Base-by-base conservation (phyloP, 2,329 filamentous ascomycete genomes). In the Colletotrichum liriopes region DNA sequence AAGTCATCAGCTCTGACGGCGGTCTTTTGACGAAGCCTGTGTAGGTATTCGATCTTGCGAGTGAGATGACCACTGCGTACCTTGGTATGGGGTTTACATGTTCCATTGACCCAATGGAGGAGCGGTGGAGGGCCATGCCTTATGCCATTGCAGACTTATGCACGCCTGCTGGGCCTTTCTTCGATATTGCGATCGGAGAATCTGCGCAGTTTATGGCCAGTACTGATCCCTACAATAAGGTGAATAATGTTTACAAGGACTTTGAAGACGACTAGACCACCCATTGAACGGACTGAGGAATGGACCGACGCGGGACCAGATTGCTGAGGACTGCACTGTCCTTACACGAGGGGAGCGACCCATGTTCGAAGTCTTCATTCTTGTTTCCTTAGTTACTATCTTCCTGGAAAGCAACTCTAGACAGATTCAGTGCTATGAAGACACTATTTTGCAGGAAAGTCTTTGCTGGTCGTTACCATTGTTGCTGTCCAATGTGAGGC, bases 1-100 rank as follows among this genome's bases (percentile, higher is more conserved):
- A 85, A 43, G 84, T 90, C 49, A 87, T 91, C 63, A 87, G 78
- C 1, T 88, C 87, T 2, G 89, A 91, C 74, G 79, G 84, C 18
- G 88, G 89, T 8, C 84, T 89, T 0, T 81, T 89, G 11, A 79
- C 79, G 4, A 75, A 80, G 23, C 86, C 88, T 0, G 84, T 88
- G 0, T 75, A 77, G 7, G 80, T 82, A 3, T 80, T 80, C 12
- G 77, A 80, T 35, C 75, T 89, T 5, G 74, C 55, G 18, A 0
- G 69, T 76, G 7, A 74, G 76, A 73, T 26, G n/a, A 6, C 5
- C 62, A 65, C 45, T 67, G 52, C 39, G 54, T 49, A 11, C 68
- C 64, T 2, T 71, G 62, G 54, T 56, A 67, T 7, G 37, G 52
- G 2, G 39, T 55, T 20, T 61, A 54, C 37, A 67, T 71, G 68